Conservation (phyloP, 2,329 filamentous ascomycete species). For the Diaporthe ilicicola region DNA sequence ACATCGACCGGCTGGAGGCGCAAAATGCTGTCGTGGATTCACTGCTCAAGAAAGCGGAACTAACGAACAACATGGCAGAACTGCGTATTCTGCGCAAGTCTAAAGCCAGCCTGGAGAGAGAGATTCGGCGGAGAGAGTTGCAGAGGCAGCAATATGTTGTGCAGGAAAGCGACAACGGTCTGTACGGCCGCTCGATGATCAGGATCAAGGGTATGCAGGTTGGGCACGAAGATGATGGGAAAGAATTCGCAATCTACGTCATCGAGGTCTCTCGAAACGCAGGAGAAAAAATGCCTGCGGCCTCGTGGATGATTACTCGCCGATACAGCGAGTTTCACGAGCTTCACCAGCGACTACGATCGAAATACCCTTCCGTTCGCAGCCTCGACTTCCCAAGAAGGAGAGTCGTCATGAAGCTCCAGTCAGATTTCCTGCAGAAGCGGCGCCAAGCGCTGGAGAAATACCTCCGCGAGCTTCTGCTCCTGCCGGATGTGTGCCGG, state of each 20-base stretch:
- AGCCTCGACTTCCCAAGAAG: conserved; percentile 91
- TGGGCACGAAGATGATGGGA: conserved; percentile 88
- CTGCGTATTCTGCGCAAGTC: conserved; percentile 92
- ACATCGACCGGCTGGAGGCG: conserved; percentile 87
- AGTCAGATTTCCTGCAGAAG: conserved; percentile 94
- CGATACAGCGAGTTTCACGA: conserved; percentile 98
- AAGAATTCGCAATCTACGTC: conserved; percentile 92
- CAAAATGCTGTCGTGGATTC: conserved; percentile 94
- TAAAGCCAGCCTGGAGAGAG: conserved; percentile 89
- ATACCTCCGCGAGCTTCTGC: conserved; percentile 83
- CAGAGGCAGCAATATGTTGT: conserved; percentile 97
- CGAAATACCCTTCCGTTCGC: conserved; percentile 86
- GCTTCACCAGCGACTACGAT: conserved; percentile 86
- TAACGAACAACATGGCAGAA: conserved; percentile 97
- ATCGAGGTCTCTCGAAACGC: conserved; percentile 91
- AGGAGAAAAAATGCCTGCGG: conserved; percentile 96
- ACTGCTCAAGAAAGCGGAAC: conserved; percentile 89
- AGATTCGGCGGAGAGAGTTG: conserved; percentile 92
- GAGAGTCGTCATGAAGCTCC: conserved; percentile 94
- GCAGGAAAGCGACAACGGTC: conserved; percentile 96
- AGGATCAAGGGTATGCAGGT: conserved; percentile 94
- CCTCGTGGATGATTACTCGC: conserved; percentile 90
- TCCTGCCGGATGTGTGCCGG: conserved; percentile 91
- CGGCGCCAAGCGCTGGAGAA: conserved; percentile 83
- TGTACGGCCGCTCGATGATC: conserved; percentile 90